Evolutionary conservation across 2,329 filamentous ascomycete genomes (phyloP), one percentile per base, ranked within the genome.

Genomic region (Xylaria sp.): DNA sequence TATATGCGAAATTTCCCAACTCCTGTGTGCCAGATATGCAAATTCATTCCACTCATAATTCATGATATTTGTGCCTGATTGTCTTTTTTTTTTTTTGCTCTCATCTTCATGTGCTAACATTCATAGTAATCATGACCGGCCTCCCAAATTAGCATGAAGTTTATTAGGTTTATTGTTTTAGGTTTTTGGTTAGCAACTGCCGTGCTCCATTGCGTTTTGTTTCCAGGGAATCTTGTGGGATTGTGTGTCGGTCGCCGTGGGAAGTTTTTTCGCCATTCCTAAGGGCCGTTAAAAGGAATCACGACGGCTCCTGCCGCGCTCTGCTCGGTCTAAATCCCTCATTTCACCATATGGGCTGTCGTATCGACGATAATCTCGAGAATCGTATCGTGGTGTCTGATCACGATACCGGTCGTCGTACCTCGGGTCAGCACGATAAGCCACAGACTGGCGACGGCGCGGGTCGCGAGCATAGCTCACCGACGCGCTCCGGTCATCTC

Each of bases 301-400:
- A 25, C 73, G 73, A 45, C 76, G 74, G 10, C 70, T 62, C 55
- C 75, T 69, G 18, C 73, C 50, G 18, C 68, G 63, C 23, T 63
- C 53, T 23, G 58, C 59, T 8, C 28, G 67, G n/a, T 68, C 71
- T 1, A 43, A 28, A 8, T 63, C 25, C 45, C 45, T 46, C 53
- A 64, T 59, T 32, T 72, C 71, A 10, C 68, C 66, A 23, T 74
- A 69, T 30, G 63, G 66, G 32, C 58, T 66, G 5, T 64, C 72
- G 48, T 72, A 72, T 18, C 63, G 67, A 25, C 45, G 56, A 34
- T 70, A 60, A 34, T 66, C 60, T 3, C 61, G 48, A 20, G 63
- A 50, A 8, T 74, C 67, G 20, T 73, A 67, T 20, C 68, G 67
- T 7, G 67, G 58, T 23, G 4, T 25, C 12, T 46, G 63, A 57